Base-by-base conservation (phyloP, 768 basidiomycete genomes). In the Boletellus ananiceps region DNA sequence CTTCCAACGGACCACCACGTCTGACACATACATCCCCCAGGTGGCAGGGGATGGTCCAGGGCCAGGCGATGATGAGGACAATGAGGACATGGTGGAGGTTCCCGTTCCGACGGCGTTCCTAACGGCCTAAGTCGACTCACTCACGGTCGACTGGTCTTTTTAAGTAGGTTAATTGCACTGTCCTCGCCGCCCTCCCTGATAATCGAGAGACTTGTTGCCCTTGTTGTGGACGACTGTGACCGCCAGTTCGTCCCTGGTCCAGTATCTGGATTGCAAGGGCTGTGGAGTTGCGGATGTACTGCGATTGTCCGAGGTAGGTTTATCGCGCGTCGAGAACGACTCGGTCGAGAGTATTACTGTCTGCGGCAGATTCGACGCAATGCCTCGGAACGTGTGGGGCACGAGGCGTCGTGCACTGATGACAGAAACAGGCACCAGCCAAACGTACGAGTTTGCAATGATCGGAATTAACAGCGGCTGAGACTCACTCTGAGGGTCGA, bases 81-180 rank as follows among this genome's bases (percentile, higher is more conserved):
- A 34, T 8, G 58, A 62, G 19, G 62, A 68, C 31, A 66, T 68
- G 68, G 46, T 54, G 34, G 68, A 69, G 40, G 57, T 64, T 21
- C 40, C 57, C 15, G 46, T 69, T 19, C 59, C 61, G 7, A 52
- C 51, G 47, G 46, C 54, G 14, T 54, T 56, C 41, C 33, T 59
- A 40, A 44, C 47, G n/a, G 23, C 46, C 25, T 59, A 54, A 63
- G 37, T 36, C 3, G 25, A 32, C 21, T 42, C 41, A 19, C 19
- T 19, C 12, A n/a, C 13, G 5, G 25, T 21, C n/a, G 37, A 39
- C 15, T 21, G 33, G 13, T 34, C 40, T 33, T 23, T 25, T 15
- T 43, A 2, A 32, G 18, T 46, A 29, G 40, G 32, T 25, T 23
- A 40, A 44, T 47, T 13, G 2, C 42, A 38, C 35, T 2, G 14